phyloP scores from a whole-genome alignment of 805 yeast genomes.

The Wickerhamomyces alni region DNA sequence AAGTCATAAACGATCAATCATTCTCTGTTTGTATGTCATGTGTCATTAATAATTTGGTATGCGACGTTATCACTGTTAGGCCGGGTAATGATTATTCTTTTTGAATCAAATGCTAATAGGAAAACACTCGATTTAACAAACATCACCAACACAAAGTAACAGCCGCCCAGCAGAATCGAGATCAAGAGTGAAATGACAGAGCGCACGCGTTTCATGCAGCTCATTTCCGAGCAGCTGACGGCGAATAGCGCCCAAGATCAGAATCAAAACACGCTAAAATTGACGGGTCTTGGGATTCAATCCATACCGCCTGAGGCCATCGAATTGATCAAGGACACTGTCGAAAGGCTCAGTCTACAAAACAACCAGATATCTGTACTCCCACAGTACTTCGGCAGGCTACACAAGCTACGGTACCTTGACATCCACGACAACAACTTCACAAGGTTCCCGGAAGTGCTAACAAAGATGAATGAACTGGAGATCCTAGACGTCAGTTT shows the following conservation, averaged over 20 bases:
- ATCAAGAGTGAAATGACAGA: neutral
- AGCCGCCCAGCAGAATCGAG: neutral
- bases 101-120: no score
- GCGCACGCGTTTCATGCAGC: conserved; percentile 18
- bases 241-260: conserved; percentile 7
- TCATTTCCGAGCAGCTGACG: conserved; percentile 21
- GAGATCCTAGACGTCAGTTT: conserved; percentile 64
- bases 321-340: conserved; percentile 28
- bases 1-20: no score
- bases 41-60: no score
- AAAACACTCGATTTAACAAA: neutral
- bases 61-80: no score
- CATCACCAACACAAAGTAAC: neutral
- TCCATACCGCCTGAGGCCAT: conserved; percentile 33
- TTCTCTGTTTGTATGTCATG: no score
- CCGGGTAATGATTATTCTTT: no score
- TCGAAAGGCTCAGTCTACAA: conserved; percentile 49
- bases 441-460: conserved; percentile 42
- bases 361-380: conserved; percentile 41
- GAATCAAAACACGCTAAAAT: conserved; percentile 28
- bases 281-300: conserved; percentile 33
- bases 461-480: conserved; percentile 34
- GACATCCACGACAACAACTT: conserved; percentile 63
- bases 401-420: conserved; percentile 47
- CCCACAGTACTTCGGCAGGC: conserved; percentile 39